These are phyloP conservation scores for Pilasporangium apinafurcum DNA, from an alignment of 352 stramenopile genomes.

Conservation along the genomic window DNA sequence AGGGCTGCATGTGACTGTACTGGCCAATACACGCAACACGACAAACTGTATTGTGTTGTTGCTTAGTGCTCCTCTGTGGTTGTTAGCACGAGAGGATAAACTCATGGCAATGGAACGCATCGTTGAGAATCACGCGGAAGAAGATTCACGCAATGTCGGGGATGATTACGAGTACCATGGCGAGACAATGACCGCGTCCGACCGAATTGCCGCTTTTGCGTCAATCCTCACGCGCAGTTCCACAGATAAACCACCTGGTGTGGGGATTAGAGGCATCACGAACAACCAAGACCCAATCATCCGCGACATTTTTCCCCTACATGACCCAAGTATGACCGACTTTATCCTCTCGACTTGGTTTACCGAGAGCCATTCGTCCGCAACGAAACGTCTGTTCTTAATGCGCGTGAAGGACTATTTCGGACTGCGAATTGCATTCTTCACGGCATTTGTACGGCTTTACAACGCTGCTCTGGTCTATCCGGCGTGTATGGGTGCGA, in stretches of 20 bases:
- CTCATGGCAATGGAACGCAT: constrained; percentile 58
- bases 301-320: constrained; percentile 51
- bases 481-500: constrained; percentile 26
- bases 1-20: constrained; percentile 41
- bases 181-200: constrained; percentile 44
- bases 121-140: constrained; percentile 48
- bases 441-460: constrained; percentile 48
- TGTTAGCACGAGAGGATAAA: constrained; percentile 55
- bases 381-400: constrained; percentile 38
- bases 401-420: constrained; percentile 62
- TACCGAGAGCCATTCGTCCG: constrained; percentile 30
- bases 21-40: constrained; percentile 50
- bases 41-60: constrained; percentile 31
- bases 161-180: constrained; percentile 52
- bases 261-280: constrained; percentile 35
- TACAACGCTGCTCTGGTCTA: constrained; percentile 50
- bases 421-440: constrained; percentile 51
- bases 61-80: constrained; percentile 47
- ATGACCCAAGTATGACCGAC: constrained; percentile 55
- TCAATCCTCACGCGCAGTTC: constrained; percentile 41
- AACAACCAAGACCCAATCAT: constrained; percentile 40
- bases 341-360: constrained; percentile 57
- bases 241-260: constrained; percentile 41
- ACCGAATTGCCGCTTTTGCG: constrained; percentile 42
- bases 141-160: constrained; percentile 33